Evolutionary conservation across 768 basidiomycete genomes (phyloP), one percentile per base, ranked within the genome.

Genomic region (Lentinus tigrinus): DNA sequence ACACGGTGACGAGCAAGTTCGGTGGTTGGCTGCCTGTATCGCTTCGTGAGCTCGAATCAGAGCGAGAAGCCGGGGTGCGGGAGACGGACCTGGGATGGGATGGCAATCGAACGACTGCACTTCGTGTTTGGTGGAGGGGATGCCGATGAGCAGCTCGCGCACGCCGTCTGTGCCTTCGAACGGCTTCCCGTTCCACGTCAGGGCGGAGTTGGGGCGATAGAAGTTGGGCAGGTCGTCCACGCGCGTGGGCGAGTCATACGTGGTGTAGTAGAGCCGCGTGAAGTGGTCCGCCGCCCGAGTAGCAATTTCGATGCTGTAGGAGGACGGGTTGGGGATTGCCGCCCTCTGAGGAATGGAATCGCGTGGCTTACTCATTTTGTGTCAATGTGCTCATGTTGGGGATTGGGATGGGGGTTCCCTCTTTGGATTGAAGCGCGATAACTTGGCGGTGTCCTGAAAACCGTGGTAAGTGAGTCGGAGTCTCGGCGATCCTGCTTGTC

Each of bases 71-170:
- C 10, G 37, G 28, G 28, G 28, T 47, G 26, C 13, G 38, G 34
- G 3, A 38, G 26, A 62, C 73, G 23, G 37, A 89, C 92, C 90
- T 72, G 91, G 89, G 58, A 94, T 91, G 36, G 93, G 89, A 70
- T 94, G 92, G 65, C 93, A 94, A 69, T 94, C 93, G 62, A 91
- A 92, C 17, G 89, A 91, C 69, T 91, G 88, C 19, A 94, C 80
- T 57, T 94, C 93, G 64, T 94, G 92, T 63, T 85, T 89, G 26
- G 91, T 91, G 19, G 76, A 75, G 2, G 91, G 91, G 85, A 91
- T 91, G 52, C 82, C 83, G 62, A 81, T 73, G 23, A 91, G 78
- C 42, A 93, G 78, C 56, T 83, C 78, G 54, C 78, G 80, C 46
- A 93, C 76, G 3, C 87, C 89, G 21, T 87, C 87, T 6, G 77